phyloP scores from a whole-genome alignment of 1,139 yeast species.

The Lodderomyces beijingensis region DNA sequence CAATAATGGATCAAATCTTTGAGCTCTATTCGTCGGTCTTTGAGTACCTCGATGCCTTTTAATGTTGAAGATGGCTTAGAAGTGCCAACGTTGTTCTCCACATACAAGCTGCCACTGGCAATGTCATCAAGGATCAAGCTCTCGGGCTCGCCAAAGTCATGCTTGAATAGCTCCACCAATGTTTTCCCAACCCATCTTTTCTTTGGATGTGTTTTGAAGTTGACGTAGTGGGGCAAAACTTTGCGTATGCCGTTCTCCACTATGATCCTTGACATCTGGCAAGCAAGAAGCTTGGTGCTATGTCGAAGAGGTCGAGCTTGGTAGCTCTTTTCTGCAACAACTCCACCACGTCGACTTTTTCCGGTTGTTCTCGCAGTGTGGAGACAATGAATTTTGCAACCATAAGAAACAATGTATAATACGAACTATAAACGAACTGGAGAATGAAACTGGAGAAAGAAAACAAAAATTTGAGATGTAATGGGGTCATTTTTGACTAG shows the following conservation, averaged over 20 bases:
- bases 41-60: conserved; percentile 21
- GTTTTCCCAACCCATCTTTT: conserved; percentile 48
- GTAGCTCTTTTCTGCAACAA: no score
- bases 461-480: no score
- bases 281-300: no score
- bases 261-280: no score
- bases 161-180: conserved; percentile 35
- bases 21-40: conserved; percentile 24
- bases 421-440: no score
- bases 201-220: conserved; percentile 39
- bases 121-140: conserved; percentile 24
- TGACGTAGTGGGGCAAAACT: conserved; percentile 44
- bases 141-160: conserved; percentile 42
- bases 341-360: no score
- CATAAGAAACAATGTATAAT: no score
- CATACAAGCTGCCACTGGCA: conserved; percentile 20
- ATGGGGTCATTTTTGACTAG: no score
- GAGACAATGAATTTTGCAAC: no score
- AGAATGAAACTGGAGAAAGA: no score
- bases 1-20: conserved; percentile 48
- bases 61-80: conserved; percentile 8
- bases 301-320: no score
- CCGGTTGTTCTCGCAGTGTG: no score
- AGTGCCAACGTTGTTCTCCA: conserved; percentile 17
- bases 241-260: conserved; percentile 41